These are phyloP conservation scores for Aspergillus saccharolyticus DNA, from an alignment of 495 filamentous ascomycete genomes.

Conservation along the genomic window DNA sequence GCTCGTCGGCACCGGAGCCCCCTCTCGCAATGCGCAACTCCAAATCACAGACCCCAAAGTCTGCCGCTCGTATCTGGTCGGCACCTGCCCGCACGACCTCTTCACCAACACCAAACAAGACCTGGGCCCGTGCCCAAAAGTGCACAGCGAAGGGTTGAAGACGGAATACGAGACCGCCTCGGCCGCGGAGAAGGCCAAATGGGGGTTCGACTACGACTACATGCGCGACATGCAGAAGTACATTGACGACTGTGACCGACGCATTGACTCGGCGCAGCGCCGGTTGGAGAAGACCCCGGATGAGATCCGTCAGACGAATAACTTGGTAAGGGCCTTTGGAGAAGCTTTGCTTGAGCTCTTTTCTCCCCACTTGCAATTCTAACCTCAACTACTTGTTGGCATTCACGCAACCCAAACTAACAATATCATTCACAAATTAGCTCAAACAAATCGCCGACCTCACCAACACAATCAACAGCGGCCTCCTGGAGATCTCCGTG, in stretches of 20 bases:
- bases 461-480: conserved; percentile 70
- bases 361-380: not conserved
- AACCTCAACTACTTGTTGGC: not conserved
- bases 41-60: conserved; percentile 89
- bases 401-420: not conserved
- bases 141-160: conserved; percentile 85
- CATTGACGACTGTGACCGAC: conserved; percentile 92
- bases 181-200: conserved; percentile 62
- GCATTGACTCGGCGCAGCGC: conserved; percentile 85
- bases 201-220: conserved; percentile 95
- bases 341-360: no score
- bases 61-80: conserved; percentile 89
- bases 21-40: conserved; percentile 69
- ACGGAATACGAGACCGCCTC: conserved; percentile 72
- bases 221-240: conserved; percentile 91
- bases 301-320: conserved; percentile 95
- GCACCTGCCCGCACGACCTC: conserved; percentile 96
- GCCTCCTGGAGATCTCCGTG: conserved; percentile 77
- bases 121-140: conserved; percentile 82
- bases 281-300: conserved; percentile 96
- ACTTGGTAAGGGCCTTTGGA: conserved; percentile 62
- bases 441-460: conserved; percentile 87
- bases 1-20: conserved; percentile 69
- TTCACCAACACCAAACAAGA: conserved; percentile 99
- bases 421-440: conserved; percentile 19